Percentiles rank a stretch among this genome's conserved stretches.
Conservation (phyloP, 2,329 filamentous ascomycete species). For the Thermoascus crustaceus region DNA sequence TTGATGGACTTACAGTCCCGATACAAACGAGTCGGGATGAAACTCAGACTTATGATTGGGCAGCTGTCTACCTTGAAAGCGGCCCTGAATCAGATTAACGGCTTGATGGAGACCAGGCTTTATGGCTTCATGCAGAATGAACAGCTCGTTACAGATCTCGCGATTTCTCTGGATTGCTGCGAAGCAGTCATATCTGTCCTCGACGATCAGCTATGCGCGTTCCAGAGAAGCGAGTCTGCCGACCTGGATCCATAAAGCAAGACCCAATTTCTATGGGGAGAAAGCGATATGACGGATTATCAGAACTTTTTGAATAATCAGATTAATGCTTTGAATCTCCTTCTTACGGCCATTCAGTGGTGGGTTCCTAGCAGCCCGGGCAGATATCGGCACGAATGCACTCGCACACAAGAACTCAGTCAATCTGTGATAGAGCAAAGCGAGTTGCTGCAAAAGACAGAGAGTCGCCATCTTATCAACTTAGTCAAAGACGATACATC, state of each 20-base stretch:
- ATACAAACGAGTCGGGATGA: background rate
- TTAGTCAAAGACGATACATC: slow-evolving; percentile 3
- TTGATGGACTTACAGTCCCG: background rate
- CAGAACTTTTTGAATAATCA: slow-evolving; percentile 2
- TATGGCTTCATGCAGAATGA: background rate
- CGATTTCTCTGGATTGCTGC: background rate
- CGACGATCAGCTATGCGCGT: background rate
- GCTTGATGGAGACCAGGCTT: background rate
- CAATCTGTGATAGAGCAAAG: slow-evolving; percentile 1
- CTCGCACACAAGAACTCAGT: background rate
- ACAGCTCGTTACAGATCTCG: background rate
- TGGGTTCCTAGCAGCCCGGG: background rate
- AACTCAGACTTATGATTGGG: background rate
- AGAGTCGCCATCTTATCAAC: background rate
- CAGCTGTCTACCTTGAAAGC: slow-evolving; percentile 1
- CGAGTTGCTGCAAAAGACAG: background rate
- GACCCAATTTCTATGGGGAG: slow-evolving; percentile 1
- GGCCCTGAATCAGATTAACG: background rate
- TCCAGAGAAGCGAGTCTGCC: no score
- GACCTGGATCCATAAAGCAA: background rate
- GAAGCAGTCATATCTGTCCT: background rate
- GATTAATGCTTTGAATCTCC: slow-evolving; percentile 3
- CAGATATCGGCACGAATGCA: background rate
- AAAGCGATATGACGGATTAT: background rate
- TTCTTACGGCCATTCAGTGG: slow-evolving; percentile 2